Evolutionary conservation across 257 asterid species (phyloP), one percentile per base, ranked within the genome.

Genomic region (Solanum acaule): DNA sequence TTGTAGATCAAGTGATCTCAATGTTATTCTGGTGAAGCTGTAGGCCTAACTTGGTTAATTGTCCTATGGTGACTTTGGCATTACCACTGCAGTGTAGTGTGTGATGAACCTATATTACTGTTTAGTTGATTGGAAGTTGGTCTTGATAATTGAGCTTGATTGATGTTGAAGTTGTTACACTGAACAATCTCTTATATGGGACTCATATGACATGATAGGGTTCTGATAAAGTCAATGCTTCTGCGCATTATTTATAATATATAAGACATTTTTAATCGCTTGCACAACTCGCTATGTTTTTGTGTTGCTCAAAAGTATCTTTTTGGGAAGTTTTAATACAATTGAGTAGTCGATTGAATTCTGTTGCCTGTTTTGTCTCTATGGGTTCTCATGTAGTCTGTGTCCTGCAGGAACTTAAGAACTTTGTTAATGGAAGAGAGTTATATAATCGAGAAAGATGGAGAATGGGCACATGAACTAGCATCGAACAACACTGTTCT

Each of bases 401-500:
- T 82, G 42, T 29, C 29, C 29, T 49, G 86, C 86, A 96, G 98
- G 94, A 95, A 91, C 87, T 71, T 96, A 89, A 93, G 88, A 87
- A 92, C 89, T 65, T 92, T 96, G 89, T 87, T 92, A 88, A 52
- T 96, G 93, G 98, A 96, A 90, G 98, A 96, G 92, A 93, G 96
- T 91, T 84, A 87, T 46, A 93, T 96, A 83, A 35, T 10, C 33
- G 98, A 96, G 91, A 91, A 90, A 0, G 98, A 92, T 18, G 96
- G 97, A 6, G 92, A 93, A 67, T 96, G 99, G 99, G 90, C 94
- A 59, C 96, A 91, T 44, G 96, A 93, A 91, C 93, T 96, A 49
- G 98, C 98, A 35, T 23, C 56, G 89, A 93, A 90, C 91, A 94
- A 96, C 90, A 89, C 88, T 27, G 92, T 91, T 88, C 97, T 96